Base-by-base conservation (phyloP, 129 eudicot genomes). In the Heracleum sosnowskyi region DNA sequence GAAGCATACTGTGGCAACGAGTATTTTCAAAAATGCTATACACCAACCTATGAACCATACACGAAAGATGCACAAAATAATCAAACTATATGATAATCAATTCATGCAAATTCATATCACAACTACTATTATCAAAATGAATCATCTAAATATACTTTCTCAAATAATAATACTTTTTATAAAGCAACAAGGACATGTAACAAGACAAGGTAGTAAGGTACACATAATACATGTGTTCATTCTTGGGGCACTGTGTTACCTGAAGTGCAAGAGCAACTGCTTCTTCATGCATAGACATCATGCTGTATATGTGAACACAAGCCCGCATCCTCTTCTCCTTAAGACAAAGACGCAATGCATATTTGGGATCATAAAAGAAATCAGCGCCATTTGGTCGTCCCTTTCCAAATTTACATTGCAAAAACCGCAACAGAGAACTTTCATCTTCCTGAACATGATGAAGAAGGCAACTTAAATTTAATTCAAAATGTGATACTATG, bases 241-340 rank as follows among this genome's bases (percentile, higher is more conserved):
- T 35, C 28, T 69, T 9, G 11, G 42, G 5, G 9, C 18, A 16
- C 45, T 69, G 53, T 44, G 72, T 76, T 83, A 91, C 98, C 94
- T 95, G 97, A 79, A 95, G 92, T 73, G 98, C 98, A 83, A 95
- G 97, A 79, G 98, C 97, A 83, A 95, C 98, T 73, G 97, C 98
- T 87, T 95, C 97, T 95, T 95, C 96, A 77, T 95, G 97, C 98
- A 95, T 95, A 74, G 94, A 95, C 98, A 95, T 95, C 98, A 95
- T 95, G 89, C 98, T 95, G 77, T 88, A 95, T 36, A 95, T 95
- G 80, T 95, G 98, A 57, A 95, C 98, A 81, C 98, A 95, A 41
- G 98, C 98, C 46, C 98, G 97, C 94, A 90, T 95, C 79, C 96
- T 82, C 82, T 88, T 91, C 82, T 92, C 91, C 80, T 91, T 92